Conservation (phyloP, 768 basidiomycete species). For the Calocybe indica region DNA sequence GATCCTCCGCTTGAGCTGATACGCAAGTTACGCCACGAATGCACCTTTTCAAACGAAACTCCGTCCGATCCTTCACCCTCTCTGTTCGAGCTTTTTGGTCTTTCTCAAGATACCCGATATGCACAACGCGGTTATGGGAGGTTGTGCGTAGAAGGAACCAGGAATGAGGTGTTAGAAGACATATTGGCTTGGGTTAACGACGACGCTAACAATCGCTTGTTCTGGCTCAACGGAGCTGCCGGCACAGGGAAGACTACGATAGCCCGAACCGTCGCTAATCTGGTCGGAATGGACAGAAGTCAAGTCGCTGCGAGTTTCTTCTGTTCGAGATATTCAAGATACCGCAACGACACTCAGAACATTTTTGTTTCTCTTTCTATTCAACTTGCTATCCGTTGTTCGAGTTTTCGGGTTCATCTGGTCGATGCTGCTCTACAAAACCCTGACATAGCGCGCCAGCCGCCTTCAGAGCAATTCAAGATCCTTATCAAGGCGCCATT, state of each 20-base stretch:
- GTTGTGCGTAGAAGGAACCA: constrained; percentile 9
- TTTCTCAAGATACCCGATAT: constrained; percentile 7
- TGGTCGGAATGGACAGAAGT: constrained; percentile 9
- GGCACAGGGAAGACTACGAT: constrained; percentile 17
- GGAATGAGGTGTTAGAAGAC: constrained; percentile 10
- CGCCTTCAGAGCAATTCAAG: constrained; percentile 5
- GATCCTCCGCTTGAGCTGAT: constrained; percentile 1
- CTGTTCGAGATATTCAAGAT: constrained; percentile 10
- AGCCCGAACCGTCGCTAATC: constrained; percentile 9
- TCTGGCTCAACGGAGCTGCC: constrained; percentile 16
- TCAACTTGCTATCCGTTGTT: constrained; percentile 5
- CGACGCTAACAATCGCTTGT: constrained; percentile 6
- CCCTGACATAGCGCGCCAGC: constrained; percentile 1
- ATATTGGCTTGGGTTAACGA: constrained; percentile 9
- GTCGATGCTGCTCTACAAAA: constrained; percentile 3
- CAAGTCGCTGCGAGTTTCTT: constrained; percentile 16
- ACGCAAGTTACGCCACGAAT: background rate
- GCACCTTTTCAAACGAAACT: background rate
- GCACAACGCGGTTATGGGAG: constrained; percentile 8
- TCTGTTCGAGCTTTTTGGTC: constrained; percentile 8
- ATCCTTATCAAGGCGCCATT: constrained; percentile 12
- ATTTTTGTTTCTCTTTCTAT: constrained; percentile 11
- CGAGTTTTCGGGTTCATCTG: constrained; percentile 6
- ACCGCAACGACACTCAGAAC: constrained; percentile 9
- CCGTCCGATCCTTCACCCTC: background rate